Conservation (phyloP, 2,329 filamentous ascomycete genomes). For the Gaeumannomyces tritici region DNA sequence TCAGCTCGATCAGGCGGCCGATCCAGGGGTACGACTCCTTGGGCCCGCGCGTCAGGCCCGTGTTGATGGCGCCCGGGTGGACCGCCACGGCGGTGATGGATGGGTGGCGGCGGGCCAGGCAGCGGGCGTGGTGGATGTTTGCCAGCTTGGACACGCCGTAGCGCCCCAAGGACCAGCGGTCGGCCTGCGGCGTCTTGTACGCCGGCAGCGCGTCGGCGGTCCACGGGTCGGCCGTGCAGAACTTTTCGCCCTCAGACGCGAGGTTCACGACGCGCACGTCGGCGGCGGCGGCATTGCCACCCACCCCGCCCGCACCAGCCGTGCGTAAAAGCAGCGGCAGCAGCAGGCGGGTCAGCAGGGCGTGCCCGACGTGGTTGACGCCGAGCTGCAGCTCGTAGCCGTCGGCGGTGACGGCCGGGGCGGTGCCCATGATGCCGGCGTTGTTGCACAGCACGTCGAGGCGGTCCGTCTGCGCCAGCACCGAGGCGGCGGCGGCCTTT, state of each 20-base stretch:
- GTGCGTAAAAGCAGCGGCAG: constrained; percentile 15
- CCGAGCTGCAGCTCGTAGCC: constrained; percentile 38
- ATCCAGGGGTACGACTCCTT: constrained; percentile 9
- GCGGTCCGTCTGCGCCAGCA: constrained; percentile 19
- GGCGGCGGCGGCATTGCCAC: background rate
- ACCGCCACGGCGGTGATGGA: background rate
- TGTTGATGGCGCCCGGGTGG: constrained; percentile 2
- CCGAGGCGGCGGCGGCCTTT: constrained; percentile 25
- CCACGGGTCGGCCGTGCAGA: constrained; percentile 9
- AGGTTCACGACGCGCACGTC: constrained; percentile 18
- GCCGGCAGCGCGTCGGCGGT: constrained; percentile 12
- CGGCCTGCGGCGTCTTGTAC: constrained; percentile 11
- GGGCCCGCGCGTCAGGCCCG: constrained; percentile 8
- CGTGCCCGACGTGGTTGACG: constrained; percentile 37
- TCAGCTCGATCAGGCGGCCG: background rate
- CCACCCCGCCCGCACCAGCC: constrained; percentile 1
- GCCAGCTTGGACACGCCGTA: constrained; percentile 38
- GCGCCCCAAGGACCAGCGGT: constrained; percentile 11
- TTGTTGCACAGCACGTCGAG: constrained; percentile 37
- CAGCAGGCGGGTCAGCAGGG: constrained; percentile 28
- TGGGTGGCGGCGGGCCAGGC: constrained; percentile 12
- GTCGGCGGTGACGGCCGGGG: constrained; percentile 24
- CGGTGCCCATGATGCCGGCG: constrained; percentile 31
- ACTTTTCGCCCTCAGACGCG: constrained; percentile 9
- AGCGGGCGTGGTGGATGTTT: constrained; percentile 28